phyloP scores from a whole-genome alignment of 2,329 filamentous ascomycete species.

The Pseudocercospora macadamiae region DNA sequence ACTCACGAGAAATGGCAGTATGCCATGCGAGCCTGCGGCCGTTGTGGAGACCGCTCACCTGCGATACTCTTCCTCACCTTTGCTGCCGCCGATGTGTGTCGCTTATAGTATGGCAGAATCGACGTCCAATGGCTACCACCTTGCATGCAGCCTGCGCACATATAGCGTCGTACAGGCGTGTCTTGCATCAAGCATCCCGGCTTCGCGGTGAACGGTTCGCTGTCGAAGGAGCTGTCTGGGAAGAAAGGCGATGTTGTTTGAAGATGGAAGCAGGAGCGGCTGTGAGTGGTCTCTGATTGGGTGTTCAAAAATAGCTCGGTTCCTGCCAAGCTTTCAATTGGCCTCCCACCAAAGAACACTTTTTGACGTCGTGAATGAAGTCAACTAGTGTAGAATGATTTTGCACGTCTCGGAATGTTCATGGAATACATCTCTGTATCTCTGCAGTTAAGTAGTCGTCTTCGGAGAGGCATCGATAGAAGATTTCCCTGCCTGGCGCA shows the following conservation, averaged over 20 bases:
- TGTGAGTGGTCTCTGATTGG: neutral
- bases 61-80: neutral
- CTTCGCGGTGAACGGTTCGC: conserved; percentile 4
- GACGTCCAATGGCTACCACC: conserved; percentile 5
- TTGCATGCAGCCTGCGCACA: neutral
- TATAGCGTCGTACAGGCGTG: neutral
- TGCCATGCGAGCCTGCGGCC: conserved; percentile 8
- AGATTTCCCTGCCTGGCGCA: too few species aligned
- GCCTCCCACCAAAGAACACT: too few species aligned
- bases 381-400: too few species aligned
- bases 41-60: conserved; percentile 3
- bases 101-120: neutral
- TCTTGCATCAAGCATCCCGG: neutral
- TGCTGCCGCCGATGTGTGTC: neutral
- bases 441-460: too few species aligned
- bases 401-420: too few species aligned
- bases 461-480: too few species aligned
- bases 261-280: neutral
- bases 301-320: neutral
- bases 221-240: neutral
- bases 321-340: too few species aligned
- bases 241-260: neutral
- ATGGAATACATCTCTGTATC: too few species aligned
- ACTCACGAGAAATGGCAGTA: neutral
- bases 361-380: too few species aligned